phyloP scores from a whole-genome alignment of 805 yeast genomes.

The Naumovozyma baii region DNA sequence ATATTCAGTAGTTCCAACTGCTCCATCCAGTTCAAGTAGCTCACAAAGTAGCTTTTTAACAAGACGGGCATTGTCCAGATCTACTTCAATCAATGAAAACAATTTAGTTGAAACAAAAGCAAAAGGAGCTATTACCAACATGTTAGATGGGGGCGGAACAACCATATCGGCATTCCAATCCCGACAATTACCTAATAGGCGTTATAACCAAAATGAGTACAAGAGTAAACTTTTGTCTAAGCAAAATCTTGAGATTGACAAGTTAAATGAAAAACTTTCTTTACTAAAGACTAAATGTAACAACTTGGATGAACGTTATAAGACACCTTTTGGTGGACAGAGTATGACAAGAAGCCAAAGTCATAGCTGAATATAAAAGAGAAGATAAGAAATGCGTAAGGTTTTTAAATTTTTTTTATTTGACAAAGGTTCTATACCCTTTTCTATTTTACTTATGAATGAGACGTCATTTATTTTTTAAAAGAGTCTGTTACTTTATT shows the following conservation, averaged over 20 bases:
- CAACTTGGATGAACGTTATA: not conserved
- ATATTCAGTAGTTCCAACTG: conserved; percentile 69
- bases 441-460: no score
- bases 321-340: conserved; percentile 1
- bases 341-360: conserved; percentile 15
- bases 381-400: no score
- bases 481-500: no score
- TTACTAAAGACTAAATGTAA: conserved; percentile 10
- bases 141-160: conserved; percentile 11
- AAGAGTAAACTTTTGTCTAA: not conserved
- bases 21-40: conserved; percentile 36
- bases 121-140: not conserved
- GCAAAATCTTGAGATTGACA: conserved; percentile 20
- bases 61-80: conserved; percentile 4
- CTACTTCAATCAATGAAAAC: not conserved
- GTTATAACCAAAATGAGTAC: not conserved
- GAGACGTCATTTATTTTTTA: no score
- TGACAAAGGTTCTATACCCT: no score
- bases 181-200: conserved; percentile 4
- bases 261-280: conserved; percentile 27
- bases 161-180: conserved; percentile 9
- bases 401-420: no score
- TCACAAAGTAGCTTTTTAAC: conserved; percentile 11
- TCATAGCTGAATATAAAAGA: conserved; percentile 4
- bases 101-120: not conserved